Percentiles rank a stretch among this genome's conserved stretches.
These are phyloP conservation scores for Letharia lupina DNA, from an alignment of 495 filamentous ascomycete species.

Conservation along the genomic window DNA sequence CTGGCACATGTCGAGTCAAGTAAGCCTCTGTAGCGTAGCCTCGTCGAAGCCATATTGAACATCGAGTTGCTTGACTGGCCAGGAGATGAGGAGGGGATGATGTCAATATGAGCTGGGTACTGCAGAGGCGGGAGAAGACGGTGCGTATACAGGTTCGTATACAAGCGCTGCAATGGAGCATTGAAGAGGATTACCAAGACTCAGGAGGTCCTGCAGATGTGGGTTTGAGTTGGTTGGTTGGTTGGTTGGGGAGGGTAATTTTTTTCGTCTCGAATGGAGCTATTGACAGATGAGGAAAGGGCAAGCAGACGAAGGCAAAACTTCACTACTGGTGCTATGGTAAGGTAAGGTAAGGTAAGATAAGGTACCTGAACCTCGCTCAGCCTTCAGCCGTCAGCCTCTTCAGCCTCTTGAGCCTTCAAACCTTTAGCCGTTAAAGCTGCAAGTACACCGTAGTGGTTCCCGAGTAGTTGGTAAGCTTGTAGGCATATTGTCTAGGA, in stretches of 20 bases:
- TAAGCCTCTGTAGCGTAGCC: conserved; percentile 8
- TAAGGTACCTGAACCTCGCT: too few species aligned
- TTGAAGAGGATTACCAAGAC: conserved; percentile 6
- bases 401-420: too few species aligned
- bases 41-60: conserved; percentile 10
- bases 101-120: not conserved
- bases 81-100: not conserved
- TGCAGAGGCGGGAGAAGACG: conserved; percentile 13
- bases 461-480: too few species aligned
- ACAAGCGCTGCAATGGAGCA: conserved; percentile 28
- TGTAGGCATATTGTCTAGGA: too few species aligned
- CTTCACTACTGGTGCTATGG: not conserved
- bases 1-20: not conserved
- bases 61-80: not conserved
- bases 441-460: too few species aligned
- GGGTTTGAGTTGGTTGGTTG: not conserved
- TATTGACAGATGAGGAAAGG: not conserved
- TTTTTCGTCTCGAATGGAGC: not conserved
- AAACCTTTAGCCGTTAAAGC: too few species aligned
- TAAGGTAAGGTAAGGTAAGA: not conserved
- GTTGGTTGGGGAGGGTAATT: too few species aligned
- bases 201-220: not conserved
- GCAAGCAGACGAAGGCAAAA: not conserved
- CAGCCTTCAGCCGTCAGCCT: too few species aligned
- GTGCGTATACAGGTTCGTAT: conserved; percentile 23